A percentile compares a stretch with the other conserved stretches of the same genome.
Evolutionary conservation across 257 asterid species (phyloP).

Genomic region (Coffea canephora): DNA sequence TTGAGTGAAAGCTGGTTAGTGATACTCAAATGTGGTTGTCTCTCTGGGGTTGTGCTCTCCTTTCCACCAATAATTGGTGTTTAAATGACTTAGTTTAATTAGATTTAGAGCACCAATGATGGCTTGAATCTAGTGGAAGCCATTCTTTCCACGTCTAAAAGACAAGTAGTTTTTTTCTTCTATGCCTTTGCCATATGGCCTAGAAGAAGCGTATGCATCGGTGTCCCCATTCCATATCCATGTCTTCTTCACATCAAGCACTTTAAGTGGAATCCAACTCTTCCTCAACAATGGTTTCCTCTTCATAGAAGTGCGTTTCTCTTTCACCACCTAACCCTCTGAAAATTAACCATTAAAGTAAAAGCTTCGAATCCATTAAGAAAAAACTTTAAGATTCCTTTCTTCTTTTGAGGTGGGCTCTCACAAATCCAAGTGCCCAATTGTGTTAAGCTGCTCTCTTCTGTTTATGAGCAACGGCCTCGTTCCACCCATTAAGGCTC

Average conservation of each 20-base stretch:
- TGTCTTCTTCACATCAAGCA: constrained; percentile 52
- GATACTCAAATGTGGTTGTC: constrained; percentile 30
- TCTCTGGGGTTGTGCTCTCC: constrained; percentile 26
- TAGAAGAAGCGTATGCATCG: constrained; percentile 26
- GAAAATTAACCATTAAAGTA: constrained; percentile 26
- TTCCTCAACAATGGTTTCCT: constrained; percentile 28
- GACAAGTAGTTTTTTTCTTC: constrained; percentile 19
- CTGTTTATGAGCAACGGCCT: constrained; percentile 49
- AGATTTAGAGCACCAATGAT: constrained; percentile 44
- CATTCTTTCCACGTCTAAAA: constrained; percentile 61
- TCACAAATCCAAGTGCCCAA: constrained; percentile 71
- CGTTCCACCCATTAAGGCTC: constrained; percentile 50
- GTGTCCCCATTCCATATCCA: constrained; percentile 42
- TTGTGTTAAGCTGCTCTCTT: constrained; percentile 37
- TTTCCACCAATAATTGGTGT: constrained; percentile 66
- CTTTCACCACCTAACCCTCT: constrained; percentile 67
- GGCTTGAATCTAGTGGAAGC: constrained; percentile 57
- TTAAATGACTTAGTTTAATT: constrained; percentile 38
- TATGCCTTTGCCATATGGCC: constrained; percentile 15
- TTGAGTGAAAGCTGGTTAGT: constrained; percentile 19
- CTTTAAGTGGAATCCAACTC: constrained; percentile 77
- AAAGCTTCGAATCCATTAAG: constrained; percentile 33
- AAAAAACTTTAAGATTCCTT: constrained; percentile 44
- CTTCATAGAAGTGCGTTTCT: constrained; percentile 39
- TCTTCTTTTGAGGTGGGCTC: constrained; percentile 63